These are phyloP conservation scores for Malassezia yamatoensis DNA, from an alignment of 1,284 basidiomycete genomes.

Conservation along the genomic window DNA sequence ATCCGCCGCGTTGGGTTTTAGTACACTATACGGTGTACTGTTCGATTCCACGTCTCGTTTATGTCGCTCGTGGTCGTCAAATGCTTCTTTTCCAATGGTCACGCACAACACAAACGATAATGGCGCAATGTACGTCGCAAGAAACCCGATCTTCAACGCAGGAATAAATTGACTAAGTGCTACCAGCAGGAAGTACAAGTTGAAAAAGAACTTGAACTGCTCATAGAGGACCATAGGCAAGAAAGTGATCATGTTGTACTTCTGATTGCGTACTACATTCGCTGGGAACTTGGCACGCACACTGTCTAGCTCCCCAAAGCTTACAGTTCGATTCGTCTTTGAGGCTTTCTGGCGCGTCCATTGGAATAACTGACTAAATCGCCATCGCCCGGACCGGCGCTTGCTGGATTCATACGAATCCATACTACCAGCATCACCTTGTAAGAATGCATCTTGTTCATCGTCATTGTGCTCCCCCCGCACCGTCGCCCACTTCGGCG, in stretches of 20 bases:
- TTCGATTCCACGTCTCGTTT: slow-evolving; percentile 87
- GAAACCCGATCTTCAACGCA: slow-evolving; percentile 93
- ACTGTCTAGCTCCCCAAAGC: slow-evolving; percentile 14
- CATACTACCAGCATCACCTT: not conserved
- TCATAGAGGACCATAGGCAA: slow-evolving; percentile 94
- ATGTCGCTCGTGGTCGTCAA: slow-evolving; percentile 90
- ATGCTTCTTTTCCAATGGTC: slow-evolving; percentile 97
- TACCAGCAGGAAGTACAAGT: slow-evolving; percentile 94
- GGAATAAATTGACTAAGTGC: slow-evolving; percentile 92
- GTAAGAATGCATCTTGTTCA: slow-evolving; percentile 14
- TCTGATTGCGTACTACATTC: slow-evolving; percentile 92
- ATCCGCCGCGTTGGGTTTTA: slow-evolving; percentile 48
- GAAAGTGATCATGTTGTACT: slow-evolving; percentile 90
- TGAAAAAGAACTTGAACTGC: slow-evolving; percentile 99
- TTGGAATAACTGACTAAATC: not conserved
- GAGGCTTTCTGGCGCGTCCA: not conserved
- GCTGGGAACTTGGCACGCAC: slow-evolving; percentile 51
- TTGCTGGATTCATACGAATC: slow-evolving; percentile 13
- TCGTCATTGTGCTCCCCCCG: slow-evolving; percentile 4
- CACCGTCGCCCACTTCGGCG: not conserved
- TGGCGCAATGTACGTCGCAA: slow-evolving; percentile 89
- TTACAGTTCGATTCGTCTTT: slow-evolving; percentile 1
- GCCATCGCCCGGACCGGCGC: slow-evolving; percentile 1
- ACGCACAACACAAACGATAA: slow-evolving; percentile 86
- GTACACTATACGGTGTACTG: slow-evolving; percentile 74